These are phyloP conservation scores for Heterobasidion annosum DNA, from an alignment of 1,284 basidiomycete species.

Conservation along the genomic window DNA sequence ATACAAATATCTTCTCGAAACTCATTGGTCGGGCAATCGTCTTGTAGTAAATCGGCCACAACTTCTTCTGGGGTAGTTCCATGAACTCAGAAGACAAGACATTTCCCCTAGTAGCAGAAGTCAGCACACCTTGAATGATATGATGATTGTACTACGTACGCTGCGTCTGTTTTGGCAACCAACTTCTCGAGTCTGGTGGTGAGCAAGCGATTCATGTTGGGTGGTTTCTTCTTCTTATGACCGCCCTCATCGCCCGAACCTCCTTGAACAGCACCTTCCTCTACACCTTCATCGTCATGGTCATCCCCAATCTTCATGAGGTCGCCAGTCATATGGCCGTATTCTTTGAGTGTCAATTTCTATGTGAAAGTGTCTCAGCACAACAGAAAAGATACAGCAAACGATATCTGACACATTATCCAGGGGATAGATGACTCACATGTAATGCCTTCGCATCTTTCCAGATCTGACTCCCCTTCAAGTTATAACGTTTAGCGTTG, in stretches of 20 bases:
- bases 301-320: conserved; percentile 31
- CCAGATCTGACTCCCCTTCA: conserved; percentile 80
- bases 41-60: conserved; percentile 82
- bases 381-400: background rate
- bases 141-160: conserved; percentile 29
- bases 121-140: background rate
- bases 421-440: conserved; percentile 21
- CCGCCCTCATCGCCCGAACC: conserved; percentile 29
- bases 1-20: conserved; percentile 71
- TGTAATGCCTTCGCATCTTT: conserved; percentile 69
- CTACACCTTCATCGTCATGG: conserved; percentile 17
- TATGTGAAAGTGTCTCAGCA: conserved; percentile 17
- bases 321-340: conserved; percentile 45
- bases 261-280: conserved; percentile 21
- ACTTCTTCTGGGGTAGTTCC: conserved; percentile 71
- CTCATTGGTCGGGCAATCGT: conserved; percentile 79
- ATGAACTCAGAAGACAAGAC: conserved; percentile 72
- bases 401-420: background rate
- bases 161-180: conserved; percentile 56
- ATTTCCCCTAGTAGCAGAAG: conserved; percentile 41
- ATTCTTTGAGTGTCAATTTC: conserved; percentile 64
- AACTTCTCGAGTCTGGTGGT: conserved; percentile 63
- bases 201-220: conserved; percentile 52
- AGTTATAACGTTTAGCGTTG: conserved; percentile 89
- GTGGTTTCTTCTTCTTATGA: conserved; percentile 48